These are phyloP conservation scores for Echinochloa phyllopogon DNA, from an alignment of 176 grass and related monocot species.

Conservation along the genomic window DNA sequence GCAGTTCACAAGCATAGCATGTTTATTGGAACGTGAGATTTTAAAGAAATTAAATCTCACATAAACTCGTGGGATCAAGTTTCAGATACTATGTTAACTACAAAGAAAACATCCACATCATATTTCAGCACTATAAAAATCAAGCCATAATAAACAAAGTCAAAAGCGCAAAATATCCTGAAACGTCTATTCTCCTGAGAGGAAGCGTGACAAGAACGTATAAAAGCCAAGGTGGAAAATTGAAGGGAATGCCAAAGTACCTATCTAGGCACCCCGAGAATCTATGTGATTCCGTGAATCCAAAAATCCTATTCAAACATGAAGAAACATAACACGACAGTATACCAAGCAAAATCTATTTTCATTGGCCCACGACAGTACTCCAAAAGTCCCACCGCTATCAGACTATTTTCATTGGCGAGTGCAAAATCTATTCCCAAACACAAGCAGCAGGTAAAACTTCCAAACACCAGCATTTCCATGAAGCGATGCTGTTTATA, in stretches of 20 bases:
- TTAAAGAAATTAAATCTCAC: not conserved
- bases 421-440: not conserved
- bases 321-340: not conserved
- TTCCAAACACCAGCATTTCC: not conserved
- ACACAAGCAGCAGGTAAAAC: not conserved
- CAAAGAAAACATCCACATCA: not conserved
- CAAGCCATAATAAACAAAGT: not conserved
- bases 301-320: slow-evolving; percentile 13
- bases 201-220: slow-evolving; percentile 24
- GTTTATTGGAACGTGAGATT: not conserved
- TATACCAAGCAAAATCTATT: not conserved
- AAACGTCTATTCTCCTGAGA: not conserved
- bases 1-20: not conserved
- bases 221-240: not conserved
- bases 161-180: not conserved
- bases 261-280: slow-evolving; percentile 11
- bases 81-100: not conserved
- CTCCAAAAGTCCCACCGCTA: not conserved
- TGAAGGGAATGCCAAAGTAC: slow-evolving; percentile 1
- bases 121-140: not conserved
- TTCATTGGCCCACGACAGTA: too few relatives aligned
- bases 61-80: not conserved
- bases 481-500: not conserved
- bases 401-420: not conserved
- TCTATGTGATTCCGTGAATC: slow-evolving; percentile 4